phyloP scores from a whole-genome alignment of 352 stramenopile genomes.

The Phytophthora agathidicida region DNA sequence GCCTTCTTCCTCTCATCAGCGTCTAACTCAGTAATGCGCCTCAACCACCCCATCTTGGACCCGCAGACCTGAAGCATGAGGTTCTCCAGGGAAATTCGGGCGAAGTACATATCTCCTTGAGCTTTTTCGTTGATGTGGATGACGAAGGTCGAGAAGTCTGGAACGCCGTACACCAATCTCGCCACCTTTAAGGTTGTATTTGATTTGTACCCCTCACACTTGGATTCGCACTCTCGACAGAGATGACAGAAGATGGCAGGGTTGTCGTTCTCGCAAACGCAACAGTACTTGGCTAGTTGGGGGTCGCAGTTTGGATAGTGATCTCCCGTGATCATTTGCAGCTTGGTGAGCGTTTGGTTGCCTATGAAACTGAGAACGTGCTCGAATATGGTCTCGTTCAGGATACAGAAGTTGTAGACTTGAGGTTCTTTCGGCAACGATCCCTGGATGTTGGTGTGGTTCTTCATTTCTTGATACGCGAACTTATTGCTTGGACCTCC shows the following conservation, averaged over 20 bases:
- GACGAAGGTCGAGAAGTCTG: conserved; percentile 5
- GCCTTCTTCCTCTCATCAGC: conserved; percentile 1
- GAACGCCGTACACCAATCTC: conserved; percentile 13
- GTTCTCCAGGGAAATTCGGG: conserved; percentile 15
- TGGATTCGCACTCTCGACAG: conserved; percentile 14
- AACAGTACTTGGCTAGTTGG: conserved; percentile 19
- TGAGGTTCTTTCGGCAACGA: conserved; percentile 11
- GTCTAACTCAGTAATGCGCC: conserved; percentile 9
- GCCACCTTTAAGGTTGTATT: conserved; percentile 20
- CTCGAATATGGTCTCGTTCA: conserved; percentile 18
- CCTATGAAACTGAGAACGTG: conserved; percentile 21
- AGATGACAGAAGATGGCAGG: conserved; percentile 9
- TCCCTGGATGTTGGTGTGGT: too few species aligned
- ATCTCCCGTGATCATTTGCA: conserved; percentile 33
- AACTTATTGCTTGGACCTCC: too few species aligned
- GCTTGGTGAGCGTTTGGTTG: conserved; percentile 39
- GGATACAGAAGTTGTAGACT: conserved; percentile 26
- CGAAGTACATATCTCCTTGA: conserved; percentile 20
- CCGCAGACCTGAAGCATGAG: conserved; percentile 23
- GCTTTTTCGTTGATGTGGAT: conserved; percentile 5
- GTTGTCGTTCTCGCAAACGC: conserved; percentile 38
- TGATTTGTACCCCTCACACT: conserved; percentile 12
- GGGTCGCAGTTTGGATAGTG: conserved; percentile 18
- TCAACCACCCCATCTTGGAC: conserved; percentile 25
- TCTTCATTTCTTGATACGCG: too few species aligned